Conservation (phyloP, 768 basidiomycete genomes). For the Mrakia hoshinonis region DNA sequence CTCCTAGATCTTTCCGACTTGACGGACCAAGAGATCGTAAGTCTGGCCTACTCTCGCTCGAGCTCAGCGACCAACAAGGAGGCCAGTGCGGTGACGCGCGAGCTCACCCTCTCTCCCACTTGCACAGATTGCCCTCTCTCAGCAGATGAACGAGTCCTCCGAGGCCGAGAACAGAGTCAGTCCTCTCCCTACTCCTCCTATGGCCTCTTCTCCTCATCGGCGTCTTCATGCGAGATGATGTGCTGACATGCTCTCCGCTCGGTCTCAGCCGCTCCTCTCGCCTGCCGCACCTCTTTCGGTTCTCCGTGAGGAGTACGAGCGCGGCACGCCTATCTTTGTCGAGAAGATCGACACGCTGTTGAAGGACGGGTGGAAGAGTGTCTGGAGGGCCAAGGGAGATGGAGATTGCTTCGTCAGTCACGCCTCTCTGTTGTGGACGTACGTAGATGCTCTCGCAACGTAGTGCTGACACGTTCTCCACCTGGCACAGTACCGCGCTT, state of each 20-base stretch:
- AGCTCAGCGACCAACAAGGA: conserved; percentile 5
- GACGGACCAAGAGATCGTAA: conserved; percentile 7
- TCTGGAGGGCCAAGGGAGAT: conserved; percentile 68
- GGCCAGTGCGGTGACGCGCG: too few species aligned
- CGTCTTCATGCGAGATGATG: neutral
- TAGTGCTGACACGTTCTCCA: too few species aligned
- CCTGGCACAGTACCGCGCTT: conserved; percentile 3
- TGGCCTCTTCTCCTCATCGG: neutral
- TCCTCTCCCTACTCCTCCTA: neutral
- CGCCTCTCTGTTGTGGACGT: too few species aligned
- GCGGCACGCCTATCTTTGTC: conserved; percentile 46
- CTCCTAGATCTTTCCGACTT: conserved; percentile 2
- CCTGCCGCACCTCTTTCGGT: conserved; percentile 5
- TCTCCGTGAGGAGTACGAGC: conserved; percentile 12
- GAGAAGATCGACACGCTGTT: conserved; percentile 67
- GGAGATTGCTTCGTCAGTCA: conserved; percentile 77
- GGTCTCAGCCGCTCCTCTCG: conserved; percentile 4
- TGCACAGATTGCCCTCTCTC: conserved; percentile 1
- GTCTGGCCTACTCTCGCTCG: neutral
- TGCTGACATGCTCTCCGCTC: neutral
- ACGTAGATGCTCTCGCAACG: too few species aligned
- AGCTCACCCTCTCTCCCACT: neutral
- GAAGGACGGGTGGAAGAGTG: conserved; percentile 53
- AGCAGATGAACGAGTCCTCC: conserved; percentile 7
- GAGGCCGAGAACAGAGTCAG: neutral